Evolutionary conservation across 441 rosid genomes (phyloP).

Genomic region (Pelargonium australe): DNA sequence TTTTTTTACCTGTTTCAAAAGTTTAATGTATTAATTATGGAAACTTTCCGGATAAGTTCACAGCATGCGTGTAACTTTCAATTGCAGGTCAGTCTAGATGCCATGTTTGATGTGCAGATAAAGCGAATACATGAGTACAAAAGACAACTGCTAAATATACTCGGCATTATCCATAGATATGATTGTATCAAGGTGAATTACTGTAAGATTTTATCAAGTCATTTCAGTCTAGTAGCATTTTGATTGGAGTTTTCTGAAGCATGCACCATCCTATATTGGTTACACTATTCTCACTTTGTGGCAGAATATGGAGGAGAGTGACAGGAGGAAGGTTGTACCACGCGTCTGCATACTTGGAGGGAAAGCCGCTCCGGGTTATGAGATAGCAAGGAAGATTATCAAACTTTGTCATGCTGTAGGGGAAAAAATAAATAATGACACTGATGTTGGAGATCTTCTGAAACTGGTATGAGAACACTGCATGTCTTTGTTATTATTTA

Average conservation of each 20-base stretch:
- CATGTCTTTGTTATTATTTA: background rate
- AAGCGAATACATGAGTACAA: constrained; percentile 59
- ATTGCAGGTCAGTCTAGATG: constrained; percentile 39
- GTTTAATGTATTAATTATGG: background rate
- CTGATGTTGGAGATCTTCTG: constrained; percentile 43
- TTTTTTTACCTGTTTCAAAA: background rate
- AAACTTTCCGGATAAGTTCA: constrained; percentile 16
- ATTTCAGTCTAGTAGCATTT: background rate
- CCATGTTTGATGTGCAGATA: constrained; percentile 57
- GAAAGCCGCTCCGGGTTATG: constrained; percentile 59
- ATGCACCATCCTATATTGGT: constrained; percentile 8
- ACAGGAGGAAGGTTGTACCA: constrained; percentile 43
- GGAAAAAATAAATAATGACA: constrained; percentile 40
- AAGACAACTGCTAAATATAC: constrained; percentile 46
- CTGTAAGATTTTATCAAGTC: too few species aligned
- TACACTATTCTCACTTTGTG: constrained; percentile 11
- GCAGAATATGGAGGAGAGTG: constrained; percentile 42
- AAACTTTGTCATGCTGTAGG: constrained; percentile 47
- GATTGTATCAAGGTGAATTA: constrained; percentile 39
- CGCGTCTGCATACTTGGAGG: constrained; percentile 55
- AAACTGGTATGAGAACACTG: constrained; percentile 37
- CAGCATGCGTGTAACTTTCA: constrained; percentile 1
- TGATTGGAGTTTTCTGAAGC: background rate
- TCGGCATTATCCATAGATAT: constrained; percentile 45
- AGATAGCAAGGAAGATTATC: constrained; percentile 43